Percentiles rank a stretch among this genome's conserved stretches.
These are phyloP conservation scores for Pseudogymnoascus sp. DNA, from an alignment of 2,329 filamentous ascomycete genomes.

Conservation along the genomic window DNA sequence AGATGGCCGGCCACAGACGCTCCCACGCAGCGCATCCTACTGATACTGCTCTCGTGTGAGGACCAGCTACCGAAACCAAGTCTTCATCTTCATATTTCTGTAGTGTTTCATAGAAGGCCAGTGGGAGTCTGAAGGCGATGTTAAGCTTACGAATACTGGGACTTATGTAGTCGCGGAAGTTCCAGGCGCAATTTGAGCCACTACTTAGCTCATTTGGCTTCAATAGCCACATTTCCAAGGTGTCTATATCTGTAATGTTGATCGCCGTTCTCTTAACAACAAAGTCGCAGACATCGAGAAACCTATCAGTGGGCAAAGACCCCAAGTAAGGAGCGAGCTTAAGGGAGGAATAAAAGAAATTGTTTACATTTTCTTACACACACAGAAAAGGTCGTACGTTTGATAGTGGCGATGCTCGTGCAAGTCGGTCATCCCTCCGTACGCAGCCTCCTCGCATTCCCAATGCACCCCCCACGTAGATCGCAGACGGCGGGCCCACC, in stretches of 20 bases:
- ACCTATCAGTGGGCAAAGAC: not conserved
- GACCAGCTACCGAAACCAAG: not conserved
- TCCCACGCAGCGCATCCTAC: not conserved
- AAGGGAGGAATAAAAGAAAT: not conserved
- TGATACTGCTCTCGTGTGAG: not conserved
- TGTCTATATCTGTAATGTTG: not conserved
- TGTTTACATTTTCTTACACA: slow-evolving; percentile 3
- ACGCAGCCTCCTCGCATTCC: not conserved
- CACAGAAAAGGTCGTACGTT: not conserved
- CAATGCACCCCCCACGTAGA: not conserved
- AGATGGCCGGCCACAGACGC: not conserved
- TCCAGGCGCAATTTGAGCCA: not conserved
- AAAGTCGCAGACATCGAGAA: not conserved
- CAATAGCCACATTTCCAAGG: not conserved
- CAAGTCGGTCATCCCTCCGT: not conserved
- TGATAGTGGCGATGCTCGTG: not conserved
- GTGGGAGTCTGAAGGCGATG: not conserved
- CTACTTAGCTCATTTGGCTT: not conserved
- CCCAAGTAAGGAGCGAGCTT: not conserved
- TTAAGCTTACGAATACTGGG: not conserved
- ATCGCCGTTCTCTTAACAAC: not conserved
- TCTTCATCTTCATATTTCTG: not conserved
- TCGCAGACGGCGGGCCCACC: not conserved
- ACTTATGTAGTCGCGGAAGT: not conserved
- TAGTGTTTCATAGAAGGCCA: not conserved